These are phyloP conservation scores for Atkinsonella texensis DNA, from an alignment of 2,329 filamentous ascomycete species.

Conservation along the genomic window DNA sequence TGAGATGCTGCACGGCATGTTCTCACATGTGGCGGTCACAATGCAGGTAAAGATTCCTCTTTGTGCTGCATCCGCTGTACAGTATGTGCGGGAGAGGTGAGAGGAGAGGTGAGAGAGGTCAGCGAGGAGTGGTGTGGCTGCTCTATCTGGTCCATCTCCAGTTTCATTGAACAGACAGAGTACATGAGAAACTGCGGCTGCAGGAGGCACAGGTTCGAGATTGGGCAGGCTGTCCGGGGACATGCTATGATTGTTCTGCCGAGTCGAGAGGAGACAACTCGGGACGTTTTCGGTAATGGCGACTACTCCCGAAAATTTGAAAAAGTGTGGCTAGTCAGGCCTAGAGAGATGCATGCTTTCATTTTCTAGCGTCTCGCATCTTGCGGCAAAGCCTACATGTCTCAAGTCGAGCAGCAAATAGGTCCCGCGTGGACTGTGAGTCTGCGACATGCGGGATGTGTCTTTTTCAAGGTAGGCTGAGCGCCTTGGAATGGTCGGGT, in stretches of 20 bases:
- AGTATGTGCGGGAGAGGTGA: too few relatives aligned
- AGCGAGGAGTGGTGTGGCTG: slow-evolving; percentile 1
- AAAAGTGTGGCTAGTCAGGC: background rate
- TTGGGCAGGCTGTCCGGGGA: background rate
- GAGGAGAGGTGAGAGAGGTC: background rate
- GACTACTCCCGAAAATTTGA: background rate
- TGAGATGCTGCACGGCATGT: background rate
- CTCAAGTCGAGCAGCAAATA: background rate
- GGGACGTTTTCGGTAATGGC: background rate
- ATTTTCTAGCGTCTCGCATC: background rate
- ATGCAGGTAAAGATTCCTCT: background rate
- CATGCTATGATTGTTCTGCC: background rate
- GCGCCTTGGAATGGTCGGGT: background rate
- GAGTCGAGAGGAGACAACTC: background rate
- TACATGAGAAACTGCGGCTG: background rate
- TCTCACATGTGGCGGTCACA: background rate
- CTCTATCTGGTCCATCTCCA: background rate
- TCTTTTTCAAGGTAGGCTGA: background rate
- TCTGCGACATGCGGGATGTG: background rate
- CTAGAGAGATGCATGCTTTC: background rate
- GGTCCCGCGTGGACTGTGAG: background rate
- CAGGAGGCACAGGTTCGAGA: background rate
- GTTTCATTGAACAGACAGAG: background rate
- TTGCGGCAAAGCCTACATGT: background rate
- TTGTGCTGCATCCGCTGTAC: background rate